Evolutionary conservation across 192 early-diverging fungal genomes (phyloP), one percentile per base, ranked within the genome.

Genomic region (Cetraspora pellucida): DNA sequence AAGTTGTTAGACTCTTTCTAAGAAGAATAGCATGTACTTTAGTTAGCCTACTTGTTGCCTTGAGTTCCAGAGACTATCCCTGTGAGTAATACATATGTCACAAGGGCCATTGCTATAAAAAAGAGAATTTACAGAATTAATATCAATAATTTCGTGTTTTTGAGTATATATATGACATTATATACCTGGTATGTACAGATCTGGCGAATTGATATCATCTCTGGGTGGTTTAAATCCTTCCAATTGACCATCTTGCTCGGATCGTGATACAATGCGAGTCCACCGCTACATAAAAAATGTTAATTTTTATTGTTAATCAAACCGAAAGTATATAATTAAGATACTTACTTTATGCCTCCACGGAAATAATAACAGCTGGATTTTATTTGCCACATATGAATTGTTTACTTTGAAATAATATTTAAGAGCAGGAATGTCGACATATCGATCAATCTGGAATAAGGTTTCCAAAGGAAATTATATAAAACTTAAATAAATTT

Each of bases 321-420:
- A 52, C 13, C 11, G 50, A 54, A 52, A 16, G 16, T 19, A 4
- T 4, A 54, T 54, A n/a, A 54, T 19, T 2, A 11, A 61, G 2
- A 30, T 21, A 44, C 43, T 78, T 87, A 89, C 90, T 74, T 85
- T 87, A 77, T 98, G 94, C 44, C 92, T 84, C 89, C 94, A 98
- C 13, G 97, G 96, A 78, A 97, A 97, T 67, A 96, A 77, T 17
- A 99, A 81, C n/a, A 93, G 78, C 25, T 82, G 85, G 14, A 97
- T 81, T 81, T 99, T 99, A 71, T 90, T 89, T 28, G 97, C 81
- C 16, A 99, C 97, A 77, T 97, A 99, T 8, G 90, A 87, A 82
- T 97, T 99, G 80, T 91, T 93, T 37, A 99, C 97, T 77, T 96
- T 94, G 81, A 97, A 99, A 81, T 97, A 97, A 77, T 93, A 92